Conservation (phyloP, 306 rosid species). For the Vachellia collinsii region DNA sequence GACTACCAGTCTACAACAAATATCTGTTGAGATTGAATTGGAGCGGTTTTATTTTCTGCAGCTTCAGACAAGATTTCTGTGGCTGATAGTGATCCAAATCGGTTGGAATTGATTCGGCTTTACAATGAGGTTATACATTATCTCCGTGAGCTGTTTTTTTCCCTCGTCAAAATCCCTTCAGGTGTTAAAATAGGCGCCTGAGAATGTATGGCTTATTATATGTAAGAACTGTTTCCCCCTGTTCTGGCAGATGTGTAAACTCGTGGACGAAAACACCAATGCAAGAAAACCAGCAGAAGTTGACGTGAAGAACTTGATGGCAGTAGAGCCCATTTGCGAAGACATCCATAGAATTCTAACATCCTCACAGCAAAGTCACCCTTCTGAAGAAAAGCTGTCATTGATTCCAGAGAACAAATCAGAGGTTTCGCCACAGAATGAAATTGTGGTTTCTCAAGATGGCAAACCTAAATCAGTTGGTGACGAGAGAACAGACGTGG, state of each 20-base stretch:
- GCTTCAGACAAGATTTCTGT: conserved; percentile 67
- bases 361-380: conserved; percentile 38
- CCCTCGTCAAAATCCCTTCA: not conserved
- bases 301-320: conserved; percentile 40
- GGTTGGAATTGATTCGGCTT: conserved; percentile 67
- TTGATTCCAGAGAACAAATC: conserved; percentile 37
- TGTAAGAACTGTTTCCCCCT: conserved; percentile 20
- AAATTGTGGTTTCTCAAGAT: conserved; percentile 37
- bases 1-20: not conserved
- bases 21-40: conserved; percentile 18
- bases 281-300: conserved; percentile 43
- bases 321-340: conserved; percentile 54
- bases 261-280: conserved; percentile 55
- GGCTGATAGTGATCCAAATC: conserved; percentile 67
- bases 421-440: not conserved
- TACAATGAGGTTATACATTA: conserved; percentile 68
- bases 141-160: conserved; percentile 18
- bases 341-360: conserved; percentile 62
- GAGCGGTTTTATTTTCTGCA: conserved; percentile 46
- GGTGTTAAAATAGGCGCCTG: not conserved
- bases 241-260: conserved; percentile 77
- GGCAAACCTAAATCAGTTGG: conserved; percentile 40
- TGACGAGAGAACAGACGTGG: conserved; percentile 38
- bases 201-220: conserved; percentile 21
- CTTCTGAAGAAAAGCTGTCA: conserved; percentile 33